Base-by-base conservation (phyloP, 169 alveolate genomes). In the Plasmodium relictum region DNA sequence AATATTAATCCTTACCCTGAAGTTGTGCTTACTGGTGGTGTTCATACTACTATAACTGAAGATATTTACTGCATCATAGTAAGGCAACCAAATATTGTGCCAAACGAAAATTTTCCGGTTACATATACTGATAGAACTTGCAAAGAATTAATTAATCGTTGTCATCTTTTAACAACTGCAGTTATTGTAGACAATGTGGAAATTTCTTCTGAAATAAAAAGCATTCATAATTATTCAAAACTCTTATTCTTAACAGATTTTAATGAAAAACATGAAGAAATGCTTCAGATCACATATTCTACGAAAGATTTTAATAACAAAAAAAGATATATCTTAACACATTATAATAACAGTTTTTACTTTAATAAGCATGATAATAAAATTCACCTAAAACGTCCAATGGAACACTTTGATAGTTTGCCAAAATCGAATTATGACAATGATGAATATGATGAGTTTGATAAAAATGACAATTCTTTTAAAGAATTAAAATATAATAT, bases 201-300 rank as follows among this genome's bases (percentile, higher is more conserved):
- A 7, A 8, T n/a, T 20, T 50, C 71, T 7, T 24, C n/a, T 12
- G 10, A 39, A 2, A 56, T 78, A 39, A 20, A 24, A 2, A 56
- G 20, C 9, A 20, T 70, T 14, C 52, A 63, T 16, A 44, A n/a
- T 37, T 58, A 69, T 14, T 70, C 71, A 16, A 58, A 54, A 31
- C 24, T 86, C 16, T 48, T 72, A 4, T 52, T 86, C 24, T 45
- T 56, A 22, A 86, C 92, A 0, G 44, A 58, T 52, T 86, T 86
- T 86, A 59, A 86, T 70, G 92, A 86, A 63, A 63, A 42, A 45
- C 76, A 70, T 42, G 92, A 86, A 48, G 92, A 86, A 65, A 86
- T 86, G 92, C 18, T 86, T 9, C 87, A 71, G 39, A 45, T 78
- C 44, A 52, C 3, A 10, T 78, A 6, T 3, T 14, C 50, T 22